Evolutionary conservation across 495 filamentous ascomycete genomes (phyloP).

Genomic region (Elasticomyces elasticus): DNA sequence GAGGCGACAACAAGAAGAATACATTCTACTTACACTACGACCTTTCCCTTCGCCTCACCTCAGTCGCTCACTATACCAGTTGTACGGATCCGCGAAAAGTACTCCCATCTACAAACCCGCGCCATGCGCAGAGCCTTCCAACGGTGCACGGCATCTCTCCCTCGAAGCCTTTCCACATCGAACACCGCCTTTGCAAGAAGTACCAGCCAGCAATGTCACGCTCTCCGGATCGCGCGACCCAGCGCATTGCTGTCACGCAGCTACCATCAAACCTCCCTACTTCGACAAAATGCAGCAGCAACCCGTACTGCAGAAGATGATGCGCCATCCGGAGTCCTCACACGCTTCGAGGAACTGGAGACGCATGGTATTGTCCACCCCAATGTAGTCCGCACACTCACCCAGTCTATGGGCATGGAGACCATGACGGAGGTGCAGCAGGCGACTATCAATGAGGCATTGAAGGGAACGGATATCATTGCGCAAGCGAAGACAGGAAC

Average conservation of each 20-base stretch:
- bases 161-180: neutral
- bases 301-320: neutral
- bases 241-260: neutral
- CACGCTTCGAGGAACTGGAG: conserved; percentile 60
- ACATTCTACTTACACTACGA: neutral
- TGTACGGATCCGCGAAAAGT: neutral
- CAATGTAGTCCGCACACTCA: conserved; percentile 58
- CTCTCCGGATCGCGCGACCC: neutral
- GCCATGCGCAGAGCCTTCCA: conserved; percentile 2
- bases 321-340: conserved; percentile 35
- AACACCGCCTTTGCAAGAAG: neutral
- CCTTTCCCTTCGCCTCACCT: neutral
- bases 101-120: neutral
- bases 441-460: conserved; percentile 64
- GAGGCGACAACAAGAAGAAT: neutral
- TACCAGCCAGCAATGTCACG: neutral
- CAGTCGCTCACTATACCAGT: neutral
- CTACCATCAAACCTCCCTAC: conserved; percentile 16
- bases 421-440: conserved; percentile 92
- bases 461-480: conserved; percentile 66
- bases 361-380: conserved; percentile 52
- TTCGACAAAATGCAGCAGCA: conserved; percentile 16
- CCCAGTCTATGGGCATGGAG: conserved; percentile 60
- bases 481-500: conserved; percentile 40
- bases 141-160: neutral